A percentile compares a stretch with the other conserved stretches of the same genome.
phyloP scores from a whole-genome alignment of 768 basidiomycete species.

The Boletus subcaerulescens region DNA sequence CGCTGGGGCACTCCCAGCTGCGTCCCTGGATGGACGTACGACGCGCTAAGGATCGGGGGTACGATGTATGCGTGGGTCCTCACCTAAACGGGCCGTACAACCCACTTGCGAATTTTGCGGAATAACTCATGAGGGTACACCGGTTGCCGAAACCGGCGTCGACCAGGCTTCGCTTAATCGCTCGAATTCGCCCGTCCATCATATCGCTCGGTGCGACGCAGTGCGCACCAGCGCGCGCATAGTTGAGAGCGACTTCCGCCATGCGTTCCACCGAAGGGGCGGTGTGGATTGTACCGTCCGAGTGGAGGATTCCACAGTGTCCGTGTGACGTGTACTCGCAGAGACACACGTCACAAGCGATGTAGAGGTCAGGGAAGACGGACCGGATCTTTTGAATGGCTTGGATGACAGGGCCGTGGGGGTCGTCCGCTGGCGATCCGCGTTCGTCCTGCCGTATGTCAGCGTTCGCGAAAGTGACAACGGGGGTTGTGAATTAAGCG shows the following conservation, averaged over 20 bases:
- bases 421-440: slow-evolving; percentile 90
- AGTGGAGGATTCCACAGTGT: slow-evolving; percentile 82
- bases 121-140: slow-evolving; percentile 94
- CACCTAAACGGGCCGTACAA: slow-evolving; percentile 96
- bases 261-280: slow-evolving; percentile 81
- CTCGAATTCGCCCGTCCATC: slow-evolving; percentile 96
- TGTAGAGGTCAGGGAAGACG: slow-evolving; percentile 82
- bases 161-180: slow-evolving; percentile 85
- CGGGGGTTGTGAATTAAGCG: background rate
- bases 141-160: slow-evolving; percentile 82
- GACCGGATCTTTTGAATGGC: slow-evolving; percentile 77
- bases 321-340: slow-evolving; percentile 99
- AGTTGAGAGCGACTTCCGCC: slow-evolving; percentile 87
- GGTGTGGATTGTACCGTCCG: slow-evolving; percentile 75
- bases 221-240: slow-evolving; percentile 94
- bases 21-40: slow-evolving; percentile 57
- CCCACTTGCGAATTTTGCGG: slow-evolving; percentile 94
- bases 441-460: slow-evolving; percentile 56
- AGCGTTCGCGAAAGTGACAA: background rate
- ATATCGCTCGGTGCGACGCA: slow-evolving; percentile 99
- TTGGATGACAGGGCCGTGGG: slow-evolving; percentile 86
- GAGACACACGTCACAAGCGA: slow-evolving; percentile 96
- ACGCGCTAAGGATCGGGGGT: background rate
- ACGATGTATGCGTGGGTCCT: slow-evolving; percentile 16
- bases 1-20: slow-evolving; percentile 93